A percentile compares a stretch with the other conserved stretches of the same genome.
These are phyloP conservation scores for Saccharomyces mikatae DNA, from an alignment of 805 yeast species.

Conservation along the genomic window DNA sequence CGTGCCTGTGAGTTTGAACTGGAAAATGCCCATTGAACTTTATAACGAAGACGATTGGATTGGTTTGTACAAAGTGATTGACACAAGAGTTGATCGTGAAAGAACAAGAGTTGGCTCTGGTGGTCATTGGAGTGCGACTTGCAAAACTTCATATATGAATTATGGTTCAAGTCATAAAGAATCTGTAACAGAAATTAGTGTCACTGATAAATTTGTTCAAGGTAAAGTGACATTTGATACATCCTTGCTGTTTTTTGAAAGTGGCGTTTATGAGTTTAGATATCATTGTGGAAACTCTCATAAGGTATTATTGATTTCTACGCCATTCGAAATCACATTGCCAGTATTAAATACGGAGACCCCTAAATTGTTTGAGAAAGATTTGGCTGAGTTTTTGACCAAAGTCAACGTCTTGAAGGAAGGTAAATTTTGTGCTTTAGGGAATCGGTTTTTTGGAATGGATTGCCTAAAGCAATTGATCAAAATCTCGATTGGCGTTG, in stretches of 20 bases:
- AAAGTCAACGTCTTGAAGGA: slow-evolving; percentile 19
- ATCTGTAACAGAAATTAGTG: slow-evolving; percentile 1
- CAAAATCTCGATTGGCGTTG: slow-evolving; percentile 30
- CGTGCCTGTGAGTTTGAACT: slow-evolving; percentile 43
- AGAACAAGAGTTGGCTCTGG: slow-evolving; percentile 53
- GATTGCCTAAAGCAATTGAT: slow-evolving; percentile 25
- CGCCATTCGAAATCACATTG: slow-evolving; percentile 53
- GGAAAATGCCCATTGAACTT: slow-evolving; percentile 41
- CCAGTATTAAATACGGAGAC: slow-evolving; percentile 31
- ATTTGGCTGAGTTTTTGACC: slow-evolving; percentile 15
- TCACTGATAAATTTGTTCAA: slow-evolving; percentile 16
- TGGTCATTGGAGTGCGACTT: slow-evolving; percentile 56
- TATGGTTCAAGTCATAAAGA: slow-evolving; percentile 4
- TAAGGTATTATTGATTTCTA: slow-evolving; percentile 56
- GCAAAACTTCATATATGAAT: slow-evolving; percentile 28
- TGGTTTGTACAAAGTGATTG: slow-evolving; percentile 60
- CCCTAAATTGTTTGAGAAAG: slow-evolving; percentile 14
- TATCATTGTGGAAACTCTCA: slow-evolving; percentile 62
- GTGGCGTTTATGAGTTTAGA: slow-evolving; percentile 67
- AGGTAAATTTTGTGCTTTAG: slow-evolving; percentile 15
- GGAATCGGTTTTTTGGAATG: slow-evolving; percentile 19
- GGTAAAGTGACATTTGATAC: slow-evolving; percentile 47
- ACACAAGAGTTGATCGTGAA: slow-evolving; percentile 47
- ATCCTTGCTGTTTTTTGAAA: slow-evolving; percentile 49
- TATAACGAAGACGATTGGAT: slow-evolving; percentile 61